Base-by-base conservation (phyloP, 2,329 filamentous ascomycete species). In the Drechslerella stenobrocha region DNA sequence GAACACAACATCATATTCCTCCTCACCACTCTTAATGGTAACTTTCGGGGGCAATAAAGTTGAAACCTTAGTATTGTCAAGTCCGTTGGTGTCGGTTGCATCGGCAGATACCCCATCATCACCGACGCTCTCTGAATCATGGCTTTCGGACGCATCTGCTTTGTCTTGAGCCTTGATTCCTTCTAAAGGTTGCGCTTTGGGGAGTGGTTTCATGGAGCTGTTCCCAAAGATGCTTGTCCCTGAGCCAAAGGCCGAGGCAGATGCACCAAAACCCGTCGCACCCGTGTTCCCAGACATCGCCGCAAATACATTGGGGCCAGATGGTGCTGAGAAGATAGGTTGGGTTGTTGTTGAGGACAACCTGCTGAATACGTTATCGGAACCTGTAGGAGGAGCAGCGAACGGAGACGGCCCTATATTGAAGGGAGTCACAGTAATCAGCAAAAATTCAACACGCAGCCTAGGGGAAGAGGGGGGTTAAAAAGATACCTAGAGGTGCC, bases 21-120 rank as follows among this genome's bases (percentile, higher is more conserved):
- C 63, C 18, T 67, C 63, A 18, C 63, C 63, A 52, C 55, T 67
- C 55, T 67, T 67, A 24, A 67, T 30, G 35, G 50, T 50, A 7
- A 23, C 11, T 28, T 67, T 67, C 0, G 63, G 13, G 1, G 42
- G 20, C 13, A 55, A 35, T 2, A 26, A 13, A 1, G 37, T 30
- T 1, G 42, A 23, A 26, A 32, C 52, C 30, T 60, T 60, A 6
- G 22, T 40, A 15, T 48, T 57, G 40, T 46, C 53, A 23, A 15
- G 13, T 13, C 42, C 50, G 2, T 26, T 44, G 8, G 37, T 23
- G 4, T 50, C 32, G 20, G 23, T 23, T 18, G 7, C 28, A 24
- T 42, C 30, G 9, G 47, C 34, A 5, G 26, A 28, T 22, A 24
- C 52, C 3, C 52, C 60, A 8, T 60, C 63, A 45, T 47, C 45